Evolutionary conservation across 371 early-diverging fungal species (phyloP), one percentile per base, ranked within the genome.

Genomic region (Circinella minor): DNA sequence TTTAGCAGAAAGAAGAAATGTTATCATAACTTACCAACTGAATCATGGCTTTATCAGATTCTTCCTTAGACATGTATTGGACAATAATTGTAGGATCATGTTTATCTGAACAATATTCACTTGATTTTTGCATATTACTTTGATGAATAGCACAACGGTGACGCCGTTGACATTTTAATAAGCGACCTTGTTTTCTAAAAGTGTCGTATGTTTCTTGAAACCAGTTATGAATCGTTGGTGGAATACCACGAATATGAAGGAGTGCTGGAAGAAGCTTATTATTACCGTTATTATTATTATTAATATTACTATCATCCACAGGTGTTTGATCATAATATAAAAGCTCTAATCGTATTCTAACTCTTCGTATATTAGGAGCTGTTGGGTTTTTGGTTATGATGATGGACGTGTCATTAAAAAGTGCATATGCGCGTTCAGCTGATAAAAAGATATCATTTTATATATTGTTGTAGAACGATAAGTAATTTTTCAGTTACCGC

Each of bases 391-490:
- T 61, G 5, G 62, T 34, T 7, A 47, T 37, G 17, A 39, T 63
- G 63, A 65, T 65, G 20, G 36, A 47, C 15, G 65, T 49, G n/a
- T 49, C 65, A 65, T 65, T 65, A 38, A 65, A 54, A 10, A 65
- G 48, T 27, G 65, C 48, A 54, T 65, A 65, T 38, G 65, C 65
- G 18, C 65, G 65, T 11, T 65, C 65, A 51, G 65, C 65, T 65
- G 57, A 57, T 34, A 14, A 10, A 10, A 5, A 27, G 27, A 27
- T 27, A 27, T 27, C 27, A 27, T 27, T 27, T 27, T 27, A 27
- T 27, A 27, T 27, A 27, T 27, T 27, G 27, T 27, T 27, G 27
- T 27, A 27, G 0, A 27, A 27, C 27, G 2, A 27, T 27, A 27
- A 51, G 51, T 51, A 0, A 5, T 51, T 51, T 51, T 51, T 51